Percentiles rank a stretch among this genome's conserved stretches.
Evolutionary conservation across 495 filamentous ascomycete genomes (phyloP).

Genomic region (Talaromyces adpressus): DNA sequence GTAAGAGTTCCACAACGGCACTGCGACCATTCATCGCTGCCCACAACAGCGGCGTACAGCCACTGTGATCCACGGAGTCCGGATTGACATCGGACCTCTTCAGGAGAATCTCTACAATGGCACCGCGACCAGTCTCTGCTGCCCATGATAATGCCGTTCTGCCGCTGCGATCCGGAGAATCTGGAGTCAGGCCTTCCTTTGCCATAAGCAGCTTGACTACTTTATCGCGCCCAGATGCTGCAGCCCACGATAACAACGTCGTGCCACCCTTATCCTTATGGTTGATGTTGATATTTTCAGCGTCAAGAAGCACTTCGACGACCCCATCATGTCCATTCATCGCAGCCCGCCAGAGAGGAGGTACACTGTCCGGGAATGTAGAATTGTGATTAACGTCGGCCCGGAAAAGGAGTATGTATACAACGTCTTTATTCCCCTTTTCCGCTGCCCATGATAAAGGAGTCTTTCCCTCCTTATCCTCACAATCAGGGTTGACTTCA

Average conservation of each 20-base stretch:
- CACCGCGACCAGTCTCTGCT: slow-evolving; percentile 13
- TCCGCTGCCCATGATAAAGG: slow-evolving; percentile 14
- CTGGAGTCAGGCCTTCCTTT: background rate
- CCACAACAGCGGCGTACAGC: slow-evolving; percentile 13
- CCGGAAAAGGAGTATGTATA: slow-evolving; percentile 13
- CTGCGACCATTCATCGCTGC: slow-evolving; percentile 11
- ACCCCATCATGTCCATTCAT: slow-evolving; percentile 10
- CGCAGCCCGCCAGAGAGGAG: slow-evolving; percentile 10
- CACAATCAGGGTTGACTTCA: slow-evolving; percentile 8
- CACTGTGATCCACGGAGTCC: slow-evolving; percentile 10
- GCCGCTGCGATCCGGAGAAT: slow-evolving; percentile 10
- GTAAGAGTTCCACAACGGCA: slow-evolving; percentile 7
- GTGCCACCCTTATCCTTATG: slow-evolving; percentile 8
- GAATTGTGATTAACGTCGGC: slow-evolving; percentile 11
- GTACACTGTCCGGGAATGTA: slow-evolving; percentile 7
- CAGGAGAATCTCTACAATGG: slow-evolving; percentile 12
- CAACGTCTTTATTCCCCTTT: slow-evolving; percentile 15
- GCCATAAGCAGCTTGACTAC: slow-evolving; percentile 16
- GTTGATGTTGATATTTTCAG: slow-evolving; percentile 7
- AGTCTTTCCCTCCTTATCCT: slow-evolving; percentile 10
- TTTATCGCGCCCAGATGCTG: slow-evolving; percentile 10
- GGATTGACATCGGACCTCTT: slow-evolving; percentile 7
- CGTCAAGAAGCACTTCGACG: slow-evolving; percentile 15
- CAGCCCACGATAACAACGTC: slow-evolving; percentile 14
- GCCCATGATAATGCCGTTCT: slow-evolving; percentile 14